A percentile compares a stretch with the other conserved stretches of the same genome.
Conservation (phyloP, 208 protist genomes). For the Lotmaria passim region DNA sequence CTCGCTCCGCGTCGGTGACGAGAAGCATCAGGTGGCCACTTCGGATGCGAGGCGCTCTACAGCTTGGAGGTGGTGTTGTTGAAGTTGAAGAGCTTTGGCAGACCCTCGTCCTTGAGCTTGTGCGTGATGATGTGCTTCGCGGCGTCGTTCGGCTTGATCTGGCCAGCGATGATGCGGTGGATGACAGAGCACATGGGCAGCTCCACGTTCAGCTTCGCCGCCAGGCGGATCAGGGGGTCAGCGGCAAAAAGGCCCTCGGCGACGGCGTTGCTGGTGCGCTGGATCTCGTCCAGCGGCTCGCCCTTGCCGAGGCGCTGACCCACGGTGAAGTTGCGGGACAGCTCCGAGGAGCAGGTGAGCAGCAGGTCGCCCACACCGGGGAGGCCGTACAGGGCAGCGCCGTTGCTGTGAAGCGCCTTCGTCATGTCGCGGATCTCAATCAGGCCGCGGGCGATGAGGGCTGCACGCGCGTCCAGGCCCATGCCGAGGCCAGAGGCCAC, state of each 20-base stretch:
- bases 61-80: conserved; percentile 23
- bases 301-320: conserved; percentile 78
- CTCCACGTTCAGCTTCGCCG: conserved; percentile 44
- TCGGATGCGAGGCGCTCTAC: too few relatives aligned
- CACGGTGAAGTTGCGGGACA: conserved; percentile 88
- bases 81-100: conserved; percentile 50
- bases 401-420: conserved; percentile 72
- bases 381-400: conserved; percentile 81
- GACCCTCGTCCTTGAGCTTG: conserved; percentile 56
- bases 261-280: conserved; percentile 60
- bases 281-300: conserved; percentile 64
- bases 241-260: conserved; percentile 80
- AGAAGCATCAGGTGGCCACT: too few relatives aligned
- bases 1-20: too few relatives aligned
- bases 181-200: conserved; percentile 69
- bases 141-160: conserved; percentile 33
- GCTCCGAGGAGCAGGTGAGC: conserved; percentile 86
- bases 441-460: conserved; percentile 80
- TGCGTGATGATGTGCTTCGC: conserved; percentile 34
- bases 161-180: conserved; percentile 64
- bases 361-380: conserved; percentile 88
- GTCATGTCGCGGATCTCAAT: conserved; percentile 87
- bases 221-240: conserved; percentile 65
- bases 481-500: conserved; percentile 65
- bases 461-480: conserved; percentile 73